A percentile compares a stretch with the other conserved stretches of the same genome.
Evolutionary conservation across 2,329 filamentous ascomycete species (phyloP).

Genomic region (Cladosporium sp.): DNA sequence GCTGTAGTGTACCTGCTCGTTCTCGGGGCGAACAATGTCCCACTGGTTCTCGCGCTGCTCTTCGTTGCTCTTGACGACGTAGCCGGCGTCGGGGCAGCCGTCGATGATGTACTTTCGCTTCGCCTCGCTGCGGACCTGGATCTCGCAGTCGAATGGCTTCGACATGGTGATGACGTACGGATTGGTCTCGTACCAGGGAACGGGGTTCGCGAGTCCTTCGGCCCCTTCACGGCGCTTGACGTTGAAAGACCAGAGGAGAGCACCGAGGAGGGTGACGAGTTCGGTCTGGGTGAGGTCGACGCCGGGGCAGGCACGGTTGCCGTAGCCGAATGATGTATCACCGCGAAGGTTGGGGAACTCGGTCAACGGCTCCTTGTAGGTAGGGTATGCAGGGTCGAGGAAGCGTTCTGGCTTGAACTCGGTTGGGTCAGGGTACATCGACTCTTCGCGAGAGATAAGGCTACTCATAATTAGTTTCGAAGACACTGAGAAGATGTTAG

Average conservation of each 20-base stretch:
- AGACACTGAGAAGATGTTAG: neutral
- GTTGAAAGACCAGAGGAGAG: constrained; percentile 35
- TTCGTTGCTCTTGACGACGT: constrained; percentile 28
- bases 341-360: constrained; percentile 38
- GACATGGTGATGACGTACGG: constrained; percentile 39
- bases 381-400: constrained; percentile 36
- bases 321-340: constrained; percentile 38
- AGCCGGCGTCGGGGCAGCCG: constrained; percentile 28
- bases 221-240: constrained; percentile 32
- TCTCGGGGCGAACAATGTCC: constrained; percentile 20
- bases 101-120: constrained; percentile 34
- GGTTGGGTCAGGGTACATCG: constrained; percentile 33
- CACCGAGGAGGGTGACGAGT: constrained; percentile 34
- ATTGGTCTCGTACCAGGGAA: constrained; percentile 37
- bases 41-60: constrained; percentile 21
- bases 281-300: constrained; percentile 36
- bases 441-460: constrained; percentile 35
- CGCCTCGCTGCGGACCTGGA: constrained; percentile 33
- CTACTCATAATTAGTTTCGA: constrained; percentile 23
- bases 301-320: constrained; percentile 38
- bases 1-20: constrained; percentile 15
- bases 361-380: constrained; percentile 39
- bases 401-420: constrained; percentile 38
- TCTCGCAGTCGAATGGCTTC: constrained; percentile 34
- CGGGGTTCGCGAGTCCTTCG: constrained; percentile 26